Conservation (phyloP, 305 asterid genomes). For the Solanum hybrid region DNA sequence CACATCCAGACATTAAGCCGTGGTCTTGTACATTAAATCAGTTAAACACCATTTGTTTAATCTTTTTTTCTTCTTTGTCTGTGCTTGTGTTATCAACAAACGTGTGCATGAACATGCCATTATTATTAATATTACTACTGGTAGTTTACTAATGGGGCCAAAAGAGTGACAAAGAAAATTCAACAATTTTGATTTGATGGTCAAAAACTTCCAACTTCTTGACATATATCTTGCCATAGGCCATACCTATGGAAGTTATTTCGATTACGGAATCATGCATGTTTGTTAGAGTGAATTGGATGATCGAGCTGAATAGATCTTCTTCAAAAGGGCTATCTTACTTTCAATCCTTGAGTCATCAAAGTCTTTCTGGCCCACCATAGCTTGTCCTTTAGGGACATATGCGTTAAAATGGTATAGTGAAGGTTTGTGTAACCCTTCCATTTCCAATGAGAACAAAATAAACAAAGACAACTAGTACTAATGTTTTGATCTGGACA, state of each 20-base stretch:
- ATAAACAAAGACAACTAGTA: not conserved
- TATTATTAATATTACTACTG: not conserved
- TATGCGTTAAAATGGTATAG: not conserved
- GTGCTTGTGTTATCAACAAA: constrained; percentile 4
- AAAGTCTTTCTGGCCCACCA: not conserved
- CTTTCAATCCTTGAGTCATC: not conserved
- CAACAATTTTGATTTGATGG: not conserved
- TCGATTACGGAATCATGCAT: not conserved
- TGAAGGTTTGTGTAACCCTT: not conserved
- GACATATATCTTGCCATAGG: not conserved
- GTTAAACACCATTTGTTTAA: not conserved
- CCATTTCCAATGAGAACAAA: not conserved
- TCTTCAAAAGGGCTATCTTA: not conserved
- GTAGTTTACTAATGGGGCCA: constrained; percentile 3
- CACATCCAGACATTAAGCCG: not conserved
- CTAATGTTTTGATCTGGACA: not conserved
- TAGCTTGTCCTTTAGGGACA: not conserved
- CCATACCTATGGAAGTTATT: not conserved
- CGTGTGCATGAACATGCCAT: constrained; percentile 18
- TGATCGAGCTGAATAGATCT: not conserved
- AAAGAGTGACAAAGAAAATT: not conserved
- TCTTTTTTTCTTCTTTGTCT: not conserved
- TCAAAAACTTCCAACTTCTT: not conserved
- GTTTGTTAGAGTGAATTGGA: not conserved
- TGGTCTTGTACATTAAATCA: not conserved